Evolutionary conservation across 495 filamentous ascomycete genomes (phyloP).

Genomic region (Talaromyces thailandensis): DNA sequence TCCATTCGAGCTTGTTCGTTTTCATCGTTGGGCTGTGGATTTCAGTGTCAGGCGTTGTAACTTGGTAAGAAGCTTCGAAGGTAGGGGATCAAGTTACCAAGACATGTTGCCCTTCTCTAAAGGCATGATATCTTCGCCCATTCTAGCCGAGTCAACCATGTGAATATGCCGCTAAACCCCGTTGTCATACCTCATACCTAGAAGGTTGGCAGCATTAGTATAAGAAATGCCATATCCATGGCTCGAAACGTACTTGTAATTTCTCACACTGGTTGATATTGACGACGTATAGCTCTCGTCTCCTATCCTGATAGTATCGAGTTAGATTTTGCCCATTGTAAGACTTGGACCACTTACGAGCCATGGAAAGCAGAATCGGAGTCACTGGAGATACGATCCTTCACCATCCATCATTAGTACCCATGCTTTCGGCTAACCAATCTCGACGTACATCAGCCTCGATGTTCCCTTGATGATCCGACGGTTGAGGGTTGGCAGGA

Average conservation of each 20-base stretch:
- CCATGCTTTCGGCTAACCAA: no score
- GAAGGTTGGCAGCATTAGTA: neutral
- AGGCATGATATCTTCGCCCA: conserved; percentile 59
- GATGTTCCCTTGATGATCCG: conserved; percentile 1
- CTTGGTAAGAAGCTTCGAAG: neutral
- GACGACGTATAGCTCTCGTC: conserved; percentile 8
- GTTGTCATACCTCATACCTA: conserved; percentile 5
- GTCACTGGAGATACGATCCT: neutral
- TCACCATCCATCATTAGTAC: neutral
- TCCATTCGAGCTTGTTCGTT: conserved; percentile 34
- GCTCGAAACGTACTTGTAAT: conserved; percentile 6
- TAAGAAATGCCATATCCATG: neutral
- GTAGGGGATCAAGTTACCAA: conserved; percentile 30
- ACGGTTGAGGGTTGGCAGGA: neutral
- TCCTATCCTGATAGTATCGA: neutral
- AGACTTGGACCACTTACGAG: conserved; percentile 1
- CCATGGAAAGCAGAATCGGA: conserved; percentile 8
- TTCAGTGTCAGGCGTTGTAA: neutral
- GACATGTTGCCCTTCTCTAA: conserved; percentile 53
- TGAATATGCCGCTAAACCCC: neutral
- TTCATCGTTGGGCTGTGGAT: conserved; percentile 24
- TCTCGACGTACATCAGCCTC: conserved; percentile 9
- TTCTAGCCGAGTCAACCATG: conserved; percentile 34
- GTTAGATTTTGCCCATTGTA: neutral
- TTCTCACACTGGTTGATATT: conserved; percentile 6